Evolutionary conservation across 805 yeast species (phyloP).

Genomic region (Zygotorulaspora sp.): DNA sequence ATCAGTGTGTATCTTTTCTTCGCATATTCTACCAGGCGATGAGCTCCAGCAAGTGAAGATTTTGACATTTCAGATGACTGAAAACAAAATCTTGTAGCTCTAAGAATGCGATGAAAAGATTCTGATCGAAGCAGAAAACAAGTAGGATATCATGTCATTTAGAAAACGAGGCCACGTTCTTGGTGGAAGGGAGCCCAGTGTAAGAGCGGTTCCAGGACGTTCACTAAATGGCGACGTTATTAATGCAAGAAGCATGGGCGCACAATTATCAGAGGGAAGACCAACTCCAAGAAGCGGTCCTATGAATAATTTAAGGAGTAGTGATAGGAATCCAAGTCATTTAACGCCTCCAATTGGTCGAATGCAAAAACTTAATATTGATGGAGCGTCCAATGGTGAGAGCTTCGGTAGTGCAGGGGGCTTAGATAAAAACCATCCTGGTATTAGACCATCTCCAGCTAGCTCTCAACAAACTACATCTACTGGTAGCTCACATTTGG

Average conservation of each 20-base stretch:
- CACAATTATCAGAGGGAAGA: neutral
- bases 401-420: neutral
- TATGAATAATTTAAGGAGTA: neutral
- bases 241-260: constrained; percentile 3
- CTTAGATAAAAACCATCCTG: constrained; percentile 40
- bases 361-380: constrained; percentile 6
- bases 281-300: neutral
- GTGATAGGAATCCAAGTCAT: too few relatives aligned
- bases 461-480: constrained; percentile 75
- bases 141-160: too few relatives aligned
- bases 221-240: constrained; percentile 6
- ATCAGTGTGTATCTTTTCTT: too few relatives aligned
- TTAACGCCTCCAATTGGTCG: neutral
- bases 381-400: constrained; percentile 2
- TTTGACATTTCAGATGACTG: too few relatives aligned
- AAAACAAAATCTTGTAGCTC: too few relatives aligned
- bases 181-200: constrained; percentile 16
- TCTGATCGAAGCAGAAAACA: too few relatives aligned
- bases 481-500: constrained; percentile 75
- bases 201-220: constrained; percentile 23
- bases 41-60: too few relatives aligned
- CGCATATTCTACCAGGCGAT: too few relatives aligned
- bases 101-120: too few relatives aligned
- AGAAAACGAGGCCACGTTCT: constrained; percentile 52
- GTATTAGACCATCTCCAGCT: constrained; percentile 65